A percentile compares a stretch with the other conserved stretches of the same genome.
phyloP scores from a whole-genome alignment of 257 asterid genomes.

The Nicotiana tabacum region DNA sequence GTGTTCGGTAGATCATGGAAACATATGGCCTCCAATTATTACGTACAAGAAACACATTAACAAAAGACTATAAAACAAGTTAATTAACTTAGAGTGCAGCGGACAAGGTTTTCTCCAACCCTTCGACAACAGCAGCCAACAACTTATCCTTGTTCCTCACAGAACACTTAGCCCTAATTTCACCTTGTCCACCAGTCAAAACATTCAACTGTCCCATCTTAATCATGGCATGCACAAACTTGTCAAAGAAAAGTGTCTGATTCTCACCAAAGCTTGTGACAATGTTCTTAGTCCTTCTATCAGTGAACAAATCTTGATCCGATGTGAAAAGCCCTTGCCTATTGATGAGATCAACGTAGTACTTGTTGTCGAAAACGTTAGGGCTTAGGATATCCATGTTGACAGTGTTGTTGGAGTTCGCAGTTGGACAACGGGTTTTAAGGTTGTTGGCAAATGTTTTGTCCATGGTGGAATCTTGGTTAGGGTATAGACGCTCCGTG shows the following conservation, averaged over 20 bases:
- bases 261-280: background rate
- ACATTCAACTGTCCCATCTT: slow-evolving; percentile 13
- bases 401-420: background rate
- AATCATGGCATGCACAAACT: slow-evolving; percentile 7
- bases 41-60: background rate
- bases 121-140: background rate
- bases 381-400: background rate
- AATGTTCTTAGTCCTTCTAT: background rate
- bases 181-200: background rate
- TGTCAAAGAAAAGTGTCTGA: slow-evolving; percentile 1
- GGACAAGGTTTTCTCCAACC: background rate
- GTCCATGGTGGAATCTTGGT: slow-evolving; percentile 6
- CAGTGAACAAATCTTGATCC: slow-evolving; percentile 5
- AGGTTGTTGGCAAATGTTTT: slow-evolving; percentile 2
- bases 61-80: background rate
- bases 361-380: background rate
- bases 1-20: too few relatives aligned
- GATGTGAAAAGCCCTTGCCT: slow-evolving; percentile 3
- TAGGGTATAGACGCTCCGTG: background rate
- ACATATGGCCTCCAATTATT: background rate
- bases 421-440: background rate
- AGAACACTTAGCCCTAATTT: slow-evolving; percentile 8
- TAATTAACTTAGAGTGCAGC: background rate
- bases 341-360: slow-evolving; percentile 5
- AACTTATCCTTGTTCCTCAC: background rate